Conservation (phyloP, 108 stramenopile species). For the Skeletonema grethae region DNA sequence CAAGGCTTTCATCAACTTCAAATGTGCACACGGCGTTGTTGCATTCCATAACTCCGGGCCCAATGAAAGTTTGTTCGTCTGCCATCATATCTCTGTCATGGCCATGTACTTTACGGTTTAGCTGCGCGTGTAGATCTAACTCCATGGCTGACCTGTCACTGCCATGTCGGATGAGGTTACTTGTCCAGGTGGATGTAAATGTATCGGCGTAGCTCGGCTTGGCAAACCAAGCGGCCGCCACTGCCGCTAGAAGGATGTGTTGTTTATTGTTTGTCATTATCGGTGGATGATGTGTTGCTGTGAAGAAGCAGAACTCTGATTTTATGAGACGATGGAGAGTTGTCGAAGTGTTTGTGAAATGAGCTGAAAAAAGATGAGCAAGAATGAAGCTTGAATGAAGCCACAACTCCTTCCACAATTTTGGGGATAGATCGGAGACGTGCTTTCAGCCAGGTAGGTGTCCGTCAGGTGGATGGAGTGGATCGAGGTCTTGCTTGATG, state of each 20-base stretch:
- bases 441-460: too few relatives aligned
- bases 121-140: not conserved
- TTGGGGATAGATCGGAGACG: constrained; percentile 1
- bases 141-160: not conserved
- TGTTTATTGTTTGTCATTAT: not conserved
- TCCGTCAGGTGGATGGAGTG: too few relatives aligned
- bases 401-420: too few relatives aligned
- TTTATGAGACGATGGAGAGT: too few relatives aligned
- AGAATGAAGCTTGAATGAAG: too few relatives aligned
- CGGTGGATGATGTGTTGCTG: too few relatives aligned
- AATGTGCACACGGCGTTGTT: not conserved
- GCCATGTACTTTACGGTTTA: not conserved
- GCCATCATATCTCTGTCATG: not conserved
- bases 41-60: constrained; percentile 2
- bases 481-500: too few relatives aligned
- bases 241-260: not conserved
- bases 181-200: not conserved
- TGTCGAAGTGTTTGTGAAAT: too few relatives aligned
- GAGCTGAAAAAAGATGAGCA: too few relatives aligned
- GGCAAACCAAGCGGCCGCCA: not conserved
- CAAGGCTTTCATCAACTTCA: not conserved
- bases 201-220: not conserved
- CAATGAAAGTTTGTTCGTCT: constrained; percentile 2
- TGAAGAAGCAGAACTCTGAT: too few relatives aligned
- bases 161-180: not conserved